Base-by-base conservation (phyloP, 1,284 basidiomycete genomes). In the Leccinum pachyderme region DNA sequence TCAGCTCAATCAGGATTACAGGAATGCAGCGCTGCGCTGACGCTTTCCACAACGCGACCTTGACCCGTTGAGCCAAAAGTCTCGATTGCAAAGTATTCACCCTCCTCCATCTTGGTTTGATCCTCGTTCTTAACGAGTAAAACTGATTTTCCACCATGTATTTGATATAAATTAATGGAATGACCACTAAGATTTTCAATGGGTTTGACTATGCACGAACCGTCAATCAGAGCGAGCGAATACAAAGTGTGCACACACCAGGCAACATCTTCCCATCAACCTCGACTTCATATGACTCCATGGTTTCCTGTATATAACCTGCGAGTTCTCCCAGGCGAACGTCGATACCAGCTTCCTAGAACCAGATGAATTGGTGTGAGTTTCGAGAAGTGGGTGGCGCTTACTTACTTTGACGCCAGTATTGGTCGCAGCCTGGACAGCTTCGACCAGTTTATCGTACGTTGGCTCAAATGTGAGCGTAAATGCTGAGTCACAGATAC, bases 251-350 rank as follows among this genome's bases (percentile, higher is more conserved):
- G 33, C 47, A 72, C 83, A 53, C 54, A 95, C 94, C 92, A 57
- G 89, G 93, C 62, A 88, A 81, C 22, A 87, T 81, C 71, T 95
- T 94, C 37, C 93, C 91, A 29, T 86, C 80, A 22, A 95, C 84
- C 67, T 95, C 93, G 18, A 99, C 95, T 72, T 99, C 97, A 70
- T 98, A 98, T 5, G 91, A 94, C 71, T 98, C 95, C 97, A 99
- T 99, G 3, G 95, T 95, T 73, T 99, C 97, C 72, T 99, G 96
- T 57, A 99, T 95, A 39, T 84, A 82, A 0, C 86, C 95, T 7
- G 89, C 97, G 37, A 99, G 82, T 69, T 99, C 96, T 58, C 94
- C 95, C 47, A 99, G 79, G 46, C 95, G 84, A 1, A 92, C 93
- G 67, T 99, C 97, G 64, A 99, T 98, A 4, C 97, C 97, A 7